A percentile compares a stretch with the other conserved stretches of the same genome.
Evolutionary conservation across 345 rosid genomes (phyloP).

Genomic region (Garcia nutans): DNA sequence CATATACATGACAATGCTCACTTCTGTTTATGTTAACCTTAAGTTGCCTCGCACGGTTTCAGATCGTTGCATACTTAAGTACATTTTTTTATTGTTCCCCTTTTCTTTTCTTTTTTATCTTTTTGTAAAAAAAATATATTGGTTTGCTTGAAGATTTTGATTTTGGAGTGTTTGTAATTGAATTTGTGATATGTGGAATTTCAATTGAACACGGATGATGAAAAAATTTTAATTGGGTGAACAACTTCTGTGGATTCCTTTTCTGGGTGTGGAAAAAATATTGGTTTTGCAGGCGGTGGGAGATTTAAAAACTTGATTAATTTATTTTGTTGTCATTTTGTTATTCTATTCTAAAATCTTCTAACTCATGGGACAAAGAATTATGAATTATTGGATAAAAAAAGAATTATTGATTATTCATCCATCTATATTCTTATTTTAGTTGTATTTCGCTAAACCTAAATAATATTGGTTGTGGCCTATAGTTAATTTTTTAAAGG

Average conservation of each 20-base stretch:
- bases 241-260: slow-evolving; percentile 1
- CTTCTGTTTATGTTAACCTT: slow-evolving; percentile 74
- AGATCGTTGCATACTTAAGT: slow-evolving; percentile 94
- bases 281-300: neutral
- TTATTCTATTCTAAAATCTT: neutral
- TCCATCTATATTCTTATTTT: neutral
- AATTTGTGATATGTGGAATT: neutral
- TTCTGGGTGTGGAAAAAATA: neutral
- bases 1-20: slow-evolving; percentile 81
- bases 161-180: neutral
- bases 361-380: neutral
- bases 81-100: neutral
- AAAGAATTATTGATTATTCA: neutral
- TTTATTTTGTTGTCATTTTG: neutral
- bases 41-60: slow-evolving; percentile 81
- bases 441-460: slow-evolving; percentile 5
- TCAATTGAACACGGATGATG: neutral
- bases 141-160: neutral
- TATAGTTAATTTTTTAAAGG: too few species aligned
- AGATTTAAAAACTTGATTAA: neutral
- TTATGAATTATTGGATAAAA: too few species aligned
- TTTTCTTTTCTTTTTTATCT: neutral
- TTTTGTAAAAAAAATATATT: neutral
- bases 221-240: neutral
- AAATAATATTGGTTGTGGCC: slow-evolving; percentile 13